Base-by-base conservation (phyloP, 1,284 basidiomycete species). In the Taiwanofungus camphoratus region DNA sequence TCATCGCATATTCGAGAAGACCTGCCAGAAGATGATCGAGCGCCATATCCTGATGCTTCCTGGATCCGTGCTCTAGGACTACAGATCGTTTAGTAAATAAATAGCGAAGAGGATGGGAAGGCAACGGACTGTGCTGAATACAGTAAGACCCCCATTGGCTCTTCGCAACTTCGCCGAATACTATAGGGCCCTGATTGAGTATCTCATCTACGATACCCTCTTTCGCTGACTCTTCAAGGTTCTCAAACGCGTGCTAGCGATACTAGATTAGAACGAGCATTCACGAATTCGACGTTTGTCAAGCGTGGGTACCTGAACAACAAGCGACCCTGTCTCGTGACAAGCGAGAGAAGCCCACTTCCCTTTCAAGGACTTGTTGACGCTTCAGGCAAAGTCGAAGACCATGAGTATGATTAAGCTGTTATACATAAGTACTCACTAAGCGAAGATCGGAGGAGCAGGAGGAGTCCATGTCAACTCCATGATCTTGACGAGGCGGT, bases 261-360 rank as follows among this genome's bases (percentile, higher is more conserved):
- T 50, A 21, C 31, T 13, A 38, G 19, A n/a, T 31, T 23, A 41
- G 39, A 42, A 26, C 11, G 36, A n/a, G n/a, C 46, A n/a, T 37
- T 12, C 23, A 32, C n/a, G 30, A 7, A 4, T 34, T 37, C 26
- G 27, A 18, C 6, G 16, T 24, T 15, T 20, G 19, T 12, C 26
- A 33, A 18, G 30, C 41, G 20, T 22, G 49, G 56, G 26, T 48
- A 86, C 85, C 74, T 87, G 84, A 39, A 88, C 85, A 35, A 88
- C 85, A 20, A 89, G 72, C 15, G 86, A 89, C 1, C 87, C 87
- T 1, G 87, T 90, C 63, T 90, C 87, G 55, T 90, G 87, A 56
- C 87, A 89, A n/a, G 87, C 87, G 35, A 90, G 71, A 11, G 86
- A 76, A 0, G 87, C 87, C 87, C 87, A 90, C 57, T 87, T 86